A percentile compares a stretch with the other conserved stretches of the same genome.
Evolutionary conservation across 805 yeast species (phyloP).

Genomic region (Nakazawaea wickerhamii): DNA sequence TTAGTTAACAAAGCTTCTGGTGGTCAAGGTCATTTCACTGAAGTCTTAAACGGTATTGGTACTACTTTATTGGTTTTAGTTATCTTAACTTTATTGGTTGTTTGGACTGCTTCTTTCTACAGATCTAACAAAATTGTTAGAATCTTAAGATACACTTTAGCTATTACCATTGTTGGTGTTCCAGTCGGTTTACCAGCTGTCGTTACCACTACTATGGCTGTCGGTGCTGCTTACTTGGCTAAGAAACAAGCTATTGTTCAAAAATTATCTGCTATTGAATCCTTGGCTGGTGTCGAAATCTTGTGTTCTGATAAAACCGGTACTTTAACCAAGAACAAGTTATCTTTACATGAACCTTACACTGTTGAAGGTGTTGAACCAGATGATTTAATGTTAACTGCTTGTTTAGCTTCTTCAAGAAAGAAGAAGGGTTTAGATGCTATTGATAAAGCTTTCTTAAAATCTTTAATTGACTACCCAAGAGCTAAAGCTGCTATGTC

Average conservation of each 20-base stretch:
- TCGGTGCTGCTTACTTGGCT: conserved; percentile 98
- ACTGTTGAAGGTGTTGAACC: conserved; percentile 96
- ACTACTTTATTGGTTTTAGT: conserved; percentile 85
- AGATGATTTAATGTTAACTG: conserved; percentile 94
- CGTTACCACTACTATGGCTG: conserved; percentile 98
- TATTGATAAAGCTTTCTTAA: conserved; percentile 93
- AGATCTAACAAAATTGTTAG: conserved; percentile 82
- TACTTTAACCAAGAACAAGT: conserved; percentile 95
- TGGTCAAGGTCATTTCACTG: conserved; percentile 95
- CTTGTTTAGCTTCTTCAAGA: conserved; percentile 96
- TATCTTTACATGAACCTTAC: conserved; percentile 94
- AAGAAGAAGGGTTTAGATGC: conserved; percentile 98
- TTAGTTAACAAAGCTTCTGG: conserved; percentile 90
- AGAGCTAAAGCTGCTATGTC: conserved; percentile 88
- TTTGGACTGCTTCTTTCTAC: conserved; percentile 94
- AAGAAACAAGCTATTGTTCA: conserved; percentile 97
- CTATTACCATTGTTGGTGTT: conserved; percentile 95
- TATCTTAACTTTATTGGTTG: conserved; percentile 77
- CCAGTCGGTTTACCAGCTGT: conserved; percentile 99
- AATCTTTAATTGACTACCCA: conserved; percentile 83
- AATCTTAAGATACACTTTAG: conserved; percentile 87
- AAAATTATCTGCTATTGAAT: conserved; percentile 93
- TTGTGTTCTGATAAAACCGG: conserved; percentile 98
- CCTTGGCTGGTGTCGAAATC: conserved; percentile 96
- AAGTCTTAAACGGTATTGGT: conserved; percentile 97